Evolutionary conservation across 2,329 filamentous ascomycete species (phyloP).

Genomic region (Myrmaecium sp.): DNA sequence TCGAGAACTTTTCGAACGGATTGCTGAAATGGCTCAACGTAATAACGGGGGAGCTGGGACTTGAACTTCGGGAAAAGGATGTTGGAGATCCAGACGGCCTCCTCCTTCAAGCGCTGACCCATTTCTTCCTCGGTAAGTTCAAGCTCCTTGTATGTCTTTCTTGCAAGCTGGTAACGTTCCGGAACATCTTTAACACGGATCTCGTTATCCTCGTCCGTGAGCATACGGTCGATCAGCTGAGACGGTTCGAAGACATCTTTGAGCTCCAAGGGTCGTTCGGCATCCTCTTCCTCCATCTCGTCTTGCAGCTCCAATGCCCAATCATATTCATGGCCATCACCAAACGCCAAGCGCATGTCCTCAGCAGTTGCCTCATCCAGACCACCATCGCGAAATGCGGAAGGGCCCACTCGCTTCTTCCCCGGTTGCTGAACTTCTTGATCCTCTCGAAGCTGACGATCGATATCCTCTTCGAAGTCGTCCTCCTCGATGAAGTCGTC

Average conservation of each 20-base stretch:
- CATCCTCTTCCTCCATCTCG: constrained; percentile 59
- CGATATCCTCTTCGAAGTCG: constrained; percentile 58
- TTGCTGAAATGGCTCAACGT: constrained; percentile 69
- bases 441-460: constrained; percentile 58
- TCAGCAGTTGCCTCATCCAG: constrained; percentile 86
- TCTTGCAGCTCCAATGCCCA: constrained; percentile 87
- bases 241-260: constrained; percentile 98
- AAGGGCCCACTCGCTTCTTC: constrained; percentile 48
- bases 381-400: constrained; percentile 61
- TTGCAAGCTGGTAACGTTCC: constrained; percentile 83
- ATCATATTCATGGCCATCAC: constrained; percentile 86
- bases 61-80: constrained; percentile 80
- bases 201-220: constrained; percentile 87
- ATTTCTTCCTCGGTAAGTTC: constrained; percentile 66
- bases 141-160: constrained; percentile 72
- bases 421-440: constrained; percentile 72
- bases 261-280: constrained; percentile 73
- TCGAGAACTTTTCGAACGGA: constrained; percentile 84
- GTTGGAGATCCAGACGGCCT: constrained; percentile 80
- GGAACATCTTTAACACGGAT: constrained; percentile 83
- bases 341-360: constrained; percentile 92
- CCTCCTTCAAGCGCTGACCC: constrained; percentile 48
- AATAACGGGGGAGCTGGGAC: constrained; percentile 54
- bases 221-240: constrained; percentile 79
- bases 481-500: constrained; percentile 78